Percentiles rank a stretch among this genome's conserved stretches.
Conservation (phyloP, 2,329 filamentous ascomycete genomes). For the Microdochium nivale region DNA sequence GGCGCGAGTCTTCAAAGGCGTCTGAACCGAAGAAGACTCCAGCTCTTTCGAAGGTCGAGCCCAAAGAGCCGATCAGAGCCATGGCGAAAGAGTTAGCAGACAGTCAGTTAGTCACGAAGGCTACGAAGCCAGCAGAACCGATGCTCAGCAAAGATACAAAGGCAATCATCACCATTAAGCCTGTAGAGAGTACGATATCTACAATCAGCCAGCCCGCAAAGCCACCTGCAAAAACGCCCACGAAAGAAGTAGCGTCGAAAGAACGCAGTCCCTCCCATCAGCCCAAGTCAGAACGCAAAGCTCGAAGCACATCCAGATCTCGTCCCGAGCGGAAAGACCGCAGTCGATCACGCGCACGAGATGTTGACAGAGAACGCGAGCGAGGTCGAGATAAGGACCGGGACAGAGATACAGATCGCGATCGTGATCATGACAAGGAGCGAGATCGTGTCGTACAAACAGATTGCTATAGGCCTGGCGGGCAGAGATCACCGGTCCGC, state of each 20-base stretch:
- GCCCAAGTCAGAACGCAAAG: constrained; percentile 18
- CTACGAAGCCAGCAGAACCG: constrained; percentile 14
- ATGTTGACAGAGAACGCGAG: constrained; percentile 16
- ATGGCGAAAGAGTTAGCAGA: constrained; percentile 7
- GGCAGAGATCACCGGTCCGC: not conserved
- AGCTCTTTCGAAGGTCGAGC: constrained; percentile 21
- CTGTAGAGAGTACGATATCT: constrained; percentile 5
- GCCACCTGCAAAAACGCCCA: not conserved
- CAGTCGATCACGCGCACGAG: constrained; percentile 21
- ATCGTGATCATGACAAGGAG: constrained; percentile 19
- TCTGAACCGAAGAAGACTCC: constrained; percentile 29
- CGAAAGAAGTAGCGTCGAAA: not conserved
- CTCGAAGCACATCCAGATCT: constrained; percentile 16
- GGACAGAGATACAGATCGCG: constrained; percentile 1
- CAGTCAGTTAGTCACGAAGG: constrained; percentile 12
- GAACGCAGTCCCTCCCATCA: constrained; percentile 14
- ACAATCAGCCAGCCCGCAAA: constrained; percentile 12
- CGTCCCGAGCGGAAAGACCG: constrained; percentile 17
- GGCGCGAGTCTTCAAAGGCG: constrained; percentile 34
- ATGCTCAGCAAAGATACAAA: constrained; percentile 18
- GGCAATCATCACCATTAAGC: constrained; percentile 3
- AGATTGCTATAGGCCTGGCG: constrained; percentile 20
- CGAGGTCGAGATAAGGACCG: constrained; percentile 12
- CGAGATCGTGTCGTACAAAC: constrained; percentile 18
- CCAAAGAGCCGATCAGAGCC: constrained; percentile 2